phyloP scores from a whole-genome alignment of 2,329 filamentous ascomycete species.

The Fulvia fulva region DNA sequence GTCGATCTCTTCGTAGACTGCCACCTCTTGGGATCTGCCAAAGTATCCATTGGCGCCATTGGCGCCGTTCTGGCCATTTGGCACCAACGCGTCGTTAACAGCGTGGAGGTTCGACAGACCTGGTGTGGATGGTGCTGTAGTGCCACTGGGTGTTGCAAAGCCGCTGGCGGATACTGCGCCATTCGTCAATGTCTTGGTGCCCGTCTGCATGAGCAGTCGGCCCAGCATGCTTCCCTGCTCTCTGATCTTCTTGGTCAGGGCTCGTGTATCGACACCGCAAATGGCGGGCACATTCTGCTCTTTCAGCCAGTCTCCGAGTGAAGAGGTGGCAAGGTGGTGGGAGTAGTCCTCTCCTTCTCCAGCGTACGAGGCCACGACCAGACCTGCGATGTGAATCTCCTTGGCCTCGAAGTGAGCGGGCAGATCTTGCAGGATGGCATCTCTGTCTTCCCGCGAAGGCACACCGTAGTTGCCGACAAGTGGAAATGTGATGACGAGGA shows the following conservation, averaged over 20 bases:
- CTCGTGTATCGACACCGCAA: constrained; percentile 89
- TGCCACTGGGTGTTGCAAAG: constrained; percentile 26
- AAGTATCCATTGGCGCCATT: constrained; percentile 34
- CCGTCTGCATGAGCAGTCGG: constrained; percentile 73
- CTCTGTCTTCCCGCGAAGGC: constrained; percentile 77
- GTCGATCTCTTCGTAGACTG: constrained; percentile 69
- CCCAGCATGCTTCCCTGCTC: constrained; percentile 96
- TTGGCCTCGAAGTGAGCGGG: constrained; percentile 90
- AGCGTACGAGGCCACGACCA: constrained; percentile 86
- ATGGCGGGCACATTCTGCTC: constrained; percentile 92
- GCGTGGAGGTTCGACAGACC: constrained; percentile 32
- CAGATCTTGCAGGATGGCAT: constrained; percentile 78
- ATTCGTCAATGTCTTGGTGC: constrained; percentile 38
- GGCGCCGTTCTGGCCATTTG: constrained; percentile 29
- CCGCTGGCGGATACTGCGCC: constrained; percentile 22
- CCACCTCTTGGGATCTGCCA: constrained; percentile 31
- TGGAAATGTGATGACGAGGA: constrained; percentile 93
- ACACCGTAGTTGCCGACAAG: constrained; percentile 97
- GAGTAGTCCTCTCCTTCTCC: constrained; percentile 96
- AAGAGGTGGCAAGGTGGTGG: constrained; percentile 86
- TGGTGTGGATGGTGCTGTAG: constrained; percentile 37
- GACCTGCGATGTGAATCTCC: constrained; percentile 88
- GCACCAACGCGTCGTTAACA: constrained; percentile 23
- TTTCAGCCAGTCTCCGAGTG: constrained; percentile 90
- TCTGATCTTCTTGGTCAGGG: constrained; percentile 89